phyloP scores from a whole-genome alignment of 176 grass and related monocot genomes.

The Musa troglodytarum region DNA sequence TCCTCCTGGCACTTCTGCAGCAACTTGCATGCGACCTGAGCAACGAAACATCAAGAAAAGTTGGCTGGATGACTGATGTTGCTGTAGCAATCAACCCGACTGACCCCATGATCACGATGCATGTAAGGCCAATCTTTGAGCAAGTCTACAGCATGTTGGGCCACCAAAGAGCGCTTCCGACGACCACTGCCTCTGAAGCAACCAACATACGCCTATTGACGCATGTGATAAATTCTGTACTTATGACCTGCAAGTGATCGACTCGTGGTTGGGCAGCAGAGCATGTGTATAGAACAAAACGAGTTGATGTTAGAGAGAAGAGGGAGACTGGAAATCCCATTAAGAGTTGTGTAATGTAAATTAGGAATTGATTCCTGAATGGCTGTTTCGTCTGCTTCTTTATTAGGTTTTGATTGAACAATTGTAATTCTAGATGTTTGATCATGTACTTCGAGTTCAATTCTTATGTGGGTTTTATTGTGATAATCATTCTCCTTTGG shows the following conservation, averaged over 20 bases:
- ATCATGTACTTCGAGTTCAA: background rate
- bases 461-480: background rate
- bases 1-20: constrained; percentile 85
- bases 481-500: background rate
- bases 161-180: constrained; percentile 43
- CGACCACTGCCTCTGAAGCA: constrained; percentile 29
- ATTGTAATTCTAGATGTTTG: background rate
- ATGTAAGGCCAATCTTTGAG: constrained; percentile 80
- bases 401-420: constrained; percentile 4
- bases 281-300: background rate
- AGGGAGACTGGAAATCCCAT: background rate
- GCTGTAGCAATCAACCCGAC: constrained; percentile 58
- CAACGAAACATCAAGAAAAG: constrained; percentile 56
- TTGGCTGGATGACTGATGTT: constrained; percentile 71
- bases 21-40: constrained; percentile 71
- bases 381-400: background rate
- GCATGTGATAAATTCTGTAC: constrained; percentile 77
- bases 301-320: background rate
- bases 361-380: background rate
- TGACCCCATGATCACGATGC: constrained; percentile 50
- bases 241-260: constrained; percentile 72
- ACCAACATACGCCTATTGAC: constrained; percentile 50
- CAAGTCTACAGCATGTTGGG: constrained; percentile 55
- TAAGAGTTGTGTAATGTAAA: constrained; percentile 9
- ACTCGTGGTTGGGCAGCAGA: background rate